A percentile compares a stretch with the other conserved stretches of the same genome.
These are phyloP conservation scores for Paecilomyces niveus DNA, from an alignment of 2,329 filamentous ascomycete genomes.

Conservation along the genomic window DNA sequence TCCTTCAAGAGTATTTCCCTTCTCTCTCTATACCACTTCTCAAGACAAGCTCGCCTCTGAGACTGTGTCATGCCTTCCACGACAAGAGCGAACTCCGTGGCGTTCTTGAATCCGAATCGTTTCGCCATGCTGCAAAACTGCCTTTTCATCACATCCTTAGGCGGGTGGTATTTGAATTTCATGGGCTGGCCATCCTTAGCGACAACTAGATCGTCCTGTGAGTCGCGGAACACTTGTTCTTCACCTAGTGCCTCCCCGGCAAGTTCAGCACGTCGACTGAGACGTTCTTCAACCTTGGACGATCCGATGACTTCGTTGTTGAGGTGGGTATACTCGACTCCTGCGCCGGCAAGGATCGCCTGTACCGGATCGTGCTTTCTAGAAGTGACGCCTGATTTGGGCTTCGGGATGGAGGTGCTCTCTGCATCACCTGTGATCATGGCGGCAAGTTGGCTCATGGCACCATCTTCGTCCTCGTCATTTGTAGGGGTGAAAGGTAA, in stretches of 20 bases:
- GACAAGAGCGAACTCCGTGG: slow-evolving; percentile 78
- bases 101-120: slow-evolving; percentile 66
- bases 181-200: slow-evolving; percentile 36
- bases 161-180: slow-evolving; percentile 62
- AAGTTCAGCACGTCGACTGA: slow-evolving; percentile 67
- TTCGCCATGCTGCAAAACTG: slow-evolving; percentile 90
- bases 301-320: slow-evolving; percentile 93
- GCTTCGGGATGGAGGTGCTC: slow-evolving; percentile 21
- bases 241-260: slow-evolving; percentile 25
- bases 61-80: slow-evolving; percentile 89
- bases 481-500: slow-evolving; percentile 13
- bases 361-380: slow-evolving; percentile 67
- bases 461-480: slow-evolving; percentile 55
- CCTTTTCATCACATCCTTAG: slow-evolving; percentile 63
- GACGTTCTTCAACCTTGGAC: slow-evolving; percentile 79
- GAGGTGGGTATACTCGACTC: slow-evolving; percentile 92
- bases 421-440: slow-evolving; percentile 44
- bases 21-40: slow-evolving; percentile 69
- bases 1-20: slow-evolving; percentile 40
- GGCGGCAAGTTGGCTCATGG: slow-evolving; percentile 65
- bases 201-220: slow-evolving; percentile 9
- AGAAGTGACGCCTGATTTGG: slow-evolving; percentile 16
- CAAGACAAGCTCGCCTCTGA: slow-evolving; percentile 68
- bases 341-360: slow-evolving; percentile 79
- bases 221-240: slow-evolving; percentile 27